Base-by-base conservation (phyloP, 208 protist genomes). In the Willaertia magna region DNA sequence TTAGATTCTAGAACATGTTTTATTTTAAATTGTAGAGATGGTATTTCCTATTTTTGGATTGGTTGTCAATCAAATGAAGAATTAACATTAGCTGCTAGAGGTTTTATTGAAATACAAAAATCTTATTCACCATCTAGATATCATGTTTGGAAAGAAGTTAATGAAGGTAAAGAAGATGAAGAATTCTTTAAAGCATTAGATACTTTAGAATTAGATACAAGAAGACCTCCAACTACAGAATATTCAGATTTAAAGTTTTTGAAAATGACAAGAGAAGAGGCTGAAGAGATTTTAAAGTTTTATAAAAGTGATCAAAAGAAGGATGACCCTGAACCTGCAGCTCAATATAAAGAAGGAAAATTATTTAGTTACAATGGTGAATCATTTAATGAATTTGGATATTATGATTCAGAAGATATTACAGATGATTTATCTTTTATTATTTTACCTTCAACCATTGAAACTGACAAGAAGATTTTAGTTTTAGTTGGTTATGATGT, bases 1-100 rank as follows among this genome's bases (percentile, higher is more conserved):
- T 83, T 83, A 40, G 78, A 83, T 83, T 42, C 43, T 39, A 48
- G 78, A 48, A 83, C 78, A 42, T 55, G 78, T 40, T 83, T 83
- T 42, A 16, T 83, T 11, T n/a, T 83, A 20, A 44, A 83, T 34
- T 34, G 26, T 7, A 67, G 34, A 9, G 16, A 59, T 16, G 22
- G n/a, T n/a, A 16, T 34, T 67, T 67, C 4, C 1, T 67, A 34
- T 26, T 30, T 67, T 18, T 67, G 55, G 55, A 30, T 67, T 67
- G 55, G 55, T 6, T 67, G 26, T 4, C 18, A 67, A n/a, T 34
- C 26, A 9, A 34, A 16, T 1, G 9, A 67, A 12, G 55, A 67
- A n/a, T 9, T 67, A 22, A 9, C 1, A 67, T 6, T 34, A n/a
- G 55, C 55, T 34, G 55, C 55, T 1, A n/a, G 34, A 6, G 34